Conservation (phyloP, 2,329 filamentous ascomycete genomes). For the Colletotrichum sp. region DNA sequence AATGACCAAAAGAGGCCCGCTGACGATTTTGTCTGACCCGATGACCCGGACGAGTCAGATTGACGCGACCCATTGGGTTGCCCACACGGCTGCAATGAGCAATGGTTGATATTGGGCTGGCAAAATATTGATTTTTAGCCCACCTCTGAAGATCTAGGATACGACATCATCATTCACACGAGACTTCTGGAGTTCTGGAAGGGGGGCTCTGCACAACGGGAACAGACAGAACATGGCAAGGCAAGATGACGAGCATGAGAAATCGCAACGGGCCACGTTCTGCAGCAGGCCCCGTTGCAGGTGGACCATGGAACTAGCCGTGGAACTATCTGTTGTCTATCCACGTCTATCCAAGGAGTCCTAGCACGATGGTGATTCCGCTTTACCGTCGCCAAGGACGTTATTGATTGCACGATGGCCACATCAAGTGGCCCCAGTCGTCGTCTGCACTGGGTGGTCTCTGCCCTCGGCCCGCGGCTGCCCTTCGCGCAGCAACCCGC, state of each 20-base stretch:
- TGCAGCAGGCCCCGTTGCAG: neutral
- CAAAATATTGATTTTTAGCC: constrained; percentile 10
- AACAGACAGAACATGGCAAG: neutral
- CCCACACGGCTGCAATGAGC: neutral
- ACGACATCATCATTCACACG: neutral
- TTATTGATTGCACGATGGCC: neutral
- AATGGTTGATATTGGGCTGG: constrained; percentile 5
- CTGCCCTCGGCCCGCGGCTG: neutral
- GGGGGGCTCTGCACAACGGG: neutral
- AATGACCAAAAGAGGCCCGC: neutral
- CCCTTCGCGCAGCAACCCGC: neutral
- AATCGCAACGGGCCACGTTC: neutral
- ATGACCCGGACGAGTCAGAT: constrained; percentile 11
- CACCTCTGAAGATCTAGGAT: neutral
- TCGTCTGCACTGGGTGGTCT: neutral
- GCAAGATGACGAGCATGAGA: constrained; percentile 12
- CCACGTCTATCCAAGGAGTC: neutral
- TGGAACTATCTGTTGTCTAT: neutral
- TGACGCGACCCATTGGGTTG: neutral
- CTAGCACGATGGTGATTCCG: neutral
- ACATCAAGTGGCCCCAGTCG: neutral
- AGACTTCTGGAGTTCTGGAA: neutral
- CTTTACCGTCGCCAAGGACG: neutral
- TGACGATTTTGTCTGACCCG: neutral
- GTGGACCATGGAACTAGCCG: neutral